A percentile compares a stretch with the other conserved stretches of the same genome.
These are phyloP conservation scores for Candida gigantensis DNA, from an alignment of 1,139 yeast genomes.

Conservation along the genomic window DNA sequence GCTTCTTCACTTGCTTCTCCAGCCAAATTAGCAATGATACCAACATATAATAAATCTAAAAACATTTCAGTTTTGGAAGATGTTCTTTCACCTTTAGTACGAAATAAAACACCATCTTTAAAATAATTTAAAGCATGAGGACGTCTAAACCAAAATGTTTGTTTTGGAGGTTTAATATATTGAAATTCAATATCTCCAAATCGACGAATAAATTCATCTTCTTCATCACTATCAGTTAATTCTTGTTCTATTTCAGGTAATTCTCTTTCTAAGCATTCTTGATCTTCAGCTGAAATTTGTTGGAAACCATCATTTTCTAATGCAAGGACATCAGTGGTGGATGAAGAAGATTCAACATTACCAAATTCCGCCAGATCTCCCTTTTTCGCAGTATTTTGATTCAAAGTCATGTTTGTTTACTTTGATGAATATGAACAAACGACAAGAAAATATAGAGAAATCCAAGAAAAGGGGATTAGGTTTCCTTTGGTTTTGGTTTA, in stretches of 20 bases:
- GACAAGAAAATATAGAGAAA: too few species aligned
- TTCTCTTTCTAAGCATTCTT: slow-evolving; percentile 4
- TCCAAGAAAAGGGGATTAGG: too few species aligned
- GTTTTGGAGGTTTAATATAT: slow-evolving; percentile 48
- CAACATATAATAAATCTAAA: slow-evolving; percentile 64
- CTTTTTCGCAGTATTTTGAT: too few species aligned
- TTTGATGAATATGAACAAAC: too few species aligned
- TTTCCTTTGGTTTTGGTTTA: too few species aligned
- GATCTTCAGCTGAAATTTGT: slow-evolving; percentile 1
- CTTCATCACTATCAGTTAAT: slow-evolving; percentile 38
- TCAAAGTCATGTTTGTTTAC: too few species aligned
- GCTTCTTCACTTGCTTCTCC: slow-evolving; percentile 54
- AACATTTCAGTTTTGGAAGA: slow-evolving; percentile 59
- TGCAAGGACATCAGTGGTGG: not conserved
- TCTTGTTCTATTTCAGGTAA: slow-evolving; percentile 13
- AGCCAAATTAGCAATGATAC: slow-evolving; percentile 63
- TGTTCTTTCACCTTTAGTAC: slow-evolving; percentile 57
- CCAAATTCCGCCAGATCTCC: not conserved
- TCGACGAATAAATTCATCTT: slow-evolving; percentile 48
- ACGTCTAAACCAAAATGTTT: slow-evolving; percentile 46
- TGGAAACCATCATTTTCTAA: not conserved
- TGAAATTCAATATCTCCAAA: slow-evolving; percentile 53
- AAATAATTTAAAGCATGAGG: slow-evolving; percentile 67
- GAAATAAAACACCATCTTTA: slow-evolving; percentile 55
- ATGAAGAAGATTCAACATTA: not conserved